Conservation (phyloP, 352 stramenopile genomes). For the Lagenidium giganteum region DNA sequence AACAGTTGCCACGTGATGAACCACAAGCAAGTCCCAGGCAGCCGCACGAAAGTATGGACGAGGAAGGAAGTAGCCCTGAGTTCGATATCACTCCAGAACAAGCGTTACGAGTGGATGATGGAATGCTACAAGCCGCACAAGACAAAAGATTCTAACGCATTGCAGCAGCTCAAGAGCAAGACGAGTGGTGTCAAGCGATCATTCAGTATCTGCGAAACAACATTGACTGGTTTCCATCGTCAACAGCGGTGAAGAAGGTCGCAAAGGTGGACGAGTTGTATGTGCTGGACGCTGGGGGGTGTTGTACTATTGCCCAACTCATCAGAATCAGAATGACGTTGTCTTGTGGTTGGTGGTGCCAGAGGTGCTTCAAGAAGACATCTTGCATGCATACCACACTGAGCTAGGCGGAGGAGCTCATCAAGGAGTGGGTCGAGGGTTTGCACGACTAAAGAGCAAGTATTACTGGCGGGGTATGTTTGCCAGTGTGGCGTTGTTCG, state of each 20-base stretch:
- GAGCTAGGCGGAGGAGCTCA: background rate
- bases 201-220: slow-evolving; percentile 1
- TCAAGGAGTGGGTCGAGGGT: slow-evolving; percentile 4
- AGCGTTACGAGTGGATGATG: too few relatives aligned
- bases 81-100: too few relatives aligned
- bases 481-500: slow-evolving; percentile 2
- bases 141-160: slow-evolving; percentile 4
- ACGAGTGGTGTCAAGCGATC: background rate
- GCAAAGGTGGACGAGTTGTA: background rate
- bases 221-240: background rate
- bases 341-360: slow-evolving; percentile 1
- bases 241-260: background rate
- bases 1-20: too few relatives aligned
- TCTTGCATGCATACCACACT: slow-evolving; percentile 5
- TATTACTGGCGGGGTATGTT: slow-evolving; percentile 5
- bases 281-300: background rate
- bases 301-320: background rate
- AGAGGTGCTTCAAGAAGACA: background rate
- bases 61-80: too few relatives aligned
- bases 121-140: background rate
- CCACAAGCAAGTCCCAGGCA: too few relatives aligned
- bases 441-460: background rate
- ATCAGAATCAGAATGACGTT: too few relatives aligned
- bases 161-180: background rate
- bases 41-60: too few relatives aligned